Evolutionary conservation across 306 rosid genomes (phyloP).

Genomic region (Vigna mungo): DNA sequence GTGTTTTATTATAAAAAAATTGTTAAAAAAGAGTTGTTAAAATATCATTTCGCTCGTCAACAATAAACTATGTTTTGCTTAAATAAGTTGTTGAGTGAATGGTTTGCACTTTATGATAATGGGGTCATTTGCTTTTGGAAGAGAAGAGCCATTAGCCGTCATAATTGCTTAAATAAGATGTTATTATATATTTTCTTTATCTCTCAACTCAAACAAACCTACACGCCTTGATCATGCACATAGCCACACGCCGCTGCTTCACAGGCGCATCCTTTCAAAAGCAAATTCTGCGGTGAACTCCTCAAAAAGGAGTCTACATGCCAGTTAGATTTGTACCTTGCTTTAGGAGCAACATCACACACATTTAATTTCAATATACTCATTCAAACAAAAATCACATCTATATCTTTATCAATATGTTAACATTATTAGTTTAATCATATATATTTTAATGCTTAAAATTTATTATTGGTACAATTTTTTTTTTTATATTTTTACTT

Average conservation of each 20-base stretch:
- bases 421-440: no score
- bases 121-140: constrained; percentile 32
- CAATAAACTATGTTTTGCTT: no score
- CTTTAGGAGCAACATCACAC: neutral
- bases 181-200: constrained; percentile 41
- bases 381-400: no score
- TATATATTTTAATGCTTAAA: no score
- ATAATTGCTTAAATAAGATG: constrained; percentile 63
- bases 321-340: constrained; percentile 24
- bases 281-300: constrained; percentile 31
- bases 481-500: no score
- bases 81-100: no score
- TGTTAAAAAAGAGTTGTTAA: no score
- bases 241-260: constrained; percentile 35
- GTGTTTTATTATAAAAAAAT: no score
- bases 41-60: no score
- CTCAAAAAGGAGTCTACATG: neutral
- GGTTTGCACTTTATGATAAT: neutral
- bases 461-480: no score
- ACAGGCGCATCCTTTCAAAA: constrained; percentile 28
- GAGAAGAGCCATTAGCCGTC: constrained; percentile 47
- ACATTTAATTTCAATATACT: no score
- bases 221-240: constrained; percentile 76
- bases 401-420: no score
- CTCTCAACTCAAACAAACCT: constrained; percentile 42